Base-by-base conservation (phyloP, 1,139 yeast genomes). In the Hemisphaericaspora lyxosophila region DNA sequence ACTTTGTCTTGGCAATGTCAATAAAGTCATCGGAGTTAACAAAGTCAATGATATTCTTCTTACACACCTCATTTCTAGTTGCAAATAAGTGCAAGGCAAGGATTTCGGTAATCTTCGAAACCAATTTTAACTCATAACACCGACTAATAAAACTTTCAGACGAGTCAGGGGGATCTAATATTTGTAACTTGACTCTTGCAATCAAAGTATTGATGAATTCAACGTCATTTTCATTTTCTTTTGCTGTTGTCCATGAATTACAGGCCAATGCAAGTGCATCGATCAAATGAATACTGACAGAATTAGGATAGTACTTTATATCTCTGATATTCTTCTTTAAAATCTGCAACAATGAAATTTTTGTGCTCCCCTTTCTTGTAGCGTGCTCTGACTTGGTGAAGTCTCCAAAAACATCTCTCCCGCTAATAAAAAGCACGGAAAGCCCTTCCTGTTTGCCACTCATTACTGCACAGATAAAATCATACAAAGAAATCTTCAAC, bases 381-480 rank as follows among this genome's bases (percentile, higher is more conserved):
- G 31, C 16, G 18, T 28, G 31, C 15, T 28, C 31, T 17, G 31
- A 28, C 24, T 54, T 51, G 2, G 58, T 54, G 34, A 61, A 53
- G 36, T 65, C 70, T 1, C 67, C 57, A 44, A 70, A 71, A 4
- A 68, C 77, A 46, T 82, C 83, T 42, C 77, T 65, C 1, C 95
- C 96, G 35, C 87, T 84, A 31, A 88, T 67, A 44, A 92, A 78
- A 32, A 86, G 67, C 35, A 86, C 85, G 0, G 95, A 75, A 22
- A 90, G 63, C 1, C 97, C 97, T 54, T 89, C 95, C 62, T 92
- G 97, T 41, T 82, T 78, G 7, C 87, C 82, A 46, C 76, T 78
- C 72, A 86, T 73, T 5, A 87, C 82, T 0, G 89, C 73, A n/a
- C 92, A 75, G 43, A 90, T 78, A 47, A 88, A 85, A 40, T 76